phyloP scores from a whole-genome alignment of 1,284 basidiomycete species.

The Psilocybe mexicana region DNA sequence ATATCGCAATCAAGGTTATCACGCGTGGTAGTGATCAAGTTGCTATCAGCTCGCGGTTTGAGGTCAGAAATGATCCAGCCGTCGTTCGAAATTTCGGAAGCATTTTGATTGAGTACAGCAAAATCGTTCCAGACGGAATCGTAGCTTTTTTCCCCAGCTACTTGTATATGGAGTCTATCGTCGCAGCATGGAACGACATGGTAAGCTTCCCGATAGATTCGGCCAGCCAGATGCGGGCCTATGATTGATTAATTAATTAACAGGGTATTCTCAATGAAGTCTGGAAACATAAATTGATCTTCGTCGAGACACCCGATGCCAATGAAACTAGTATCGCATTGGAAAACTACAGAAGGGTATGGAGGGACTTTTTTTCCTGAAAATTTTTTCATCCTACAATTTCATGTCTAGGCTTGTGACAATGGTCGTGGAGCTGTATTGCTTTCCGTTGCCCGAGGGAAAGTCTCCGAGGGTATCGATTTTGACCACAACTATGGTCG shows the following conservation, averaged over 20 bases:
- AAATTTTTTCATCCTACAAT: neutral
- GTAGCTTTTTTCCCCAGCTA: constrained; percentile 99
- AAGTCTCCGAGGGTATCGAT: constrained; percentile 99
- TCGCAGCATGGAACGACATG: constrained; percentile 99
- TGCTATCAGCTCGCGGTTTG: constrained; percentile 98
- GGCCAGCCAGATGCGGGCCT: neutral
- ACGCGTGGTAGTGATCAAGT: constrained; percentile 98
- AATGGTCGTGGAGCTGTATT: constrained; percentile 97
- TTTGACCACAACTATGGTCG: constrained; percentile 99
- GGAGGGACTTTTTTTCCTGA: constrained; percentile 2
- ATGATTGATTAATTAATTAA: constrained; percentile 18
- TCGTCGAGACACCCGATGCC: constrained; percentile 99
- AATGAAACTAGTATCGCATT: constrained; percentile 98
- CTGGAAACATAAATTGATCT: constrained; percentile 99
- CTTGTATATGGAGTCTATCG: constrained; percentile 99
- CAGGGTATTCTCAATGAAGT: constrained; percentile 98
- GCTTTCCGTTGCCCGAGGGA: constrained; percentile 96
- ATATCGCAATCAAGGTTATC: constrained; percentile 69
- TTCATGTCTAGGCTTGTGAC: constrained; percentile 82
- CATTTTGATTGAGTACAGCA: constrained; percentile 97
- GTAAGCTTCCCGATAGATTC: constrained; percentile 40
- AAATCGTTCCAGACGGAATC: constrained; percentile 98
- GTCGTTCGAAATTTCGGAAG: constrained; percentile 99
- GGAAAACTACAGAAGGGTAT: constrained; percentile 93
- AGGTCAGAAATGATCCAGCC: constrained; percentile 98